Conservation (phyloP, 23 red algal genomes). For the Cyanidium caldarium region DNA sequence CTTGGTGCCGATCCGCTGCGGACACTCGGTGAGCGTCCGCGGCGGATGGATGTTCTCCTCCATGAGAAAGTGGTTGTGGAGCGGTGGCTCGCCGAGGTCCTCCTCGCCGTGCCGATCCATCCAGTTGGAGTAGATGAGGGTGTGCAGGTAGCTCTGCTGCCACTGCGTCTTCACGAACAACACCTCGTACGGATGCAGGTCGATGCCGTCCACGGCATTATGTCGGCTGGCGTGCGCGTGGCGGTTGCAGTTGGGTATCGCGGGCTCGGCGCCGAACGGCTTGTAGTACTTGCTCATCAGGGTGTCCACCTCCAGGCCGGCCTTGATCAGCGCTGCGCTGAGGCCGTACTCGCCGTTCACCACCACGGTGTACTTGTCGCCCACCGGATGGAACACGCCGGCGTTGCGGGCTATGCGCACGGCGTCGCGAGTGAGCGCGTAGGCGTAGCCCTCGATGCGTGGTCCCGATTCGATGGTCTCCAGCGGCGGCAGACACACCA, state of each 20-base stretch:
- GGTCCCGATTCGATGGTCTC: neutral
- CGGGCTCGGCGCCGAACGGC: neutral
- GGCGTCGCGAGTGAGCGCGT: neutral
- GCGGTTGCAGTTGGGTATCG: neutral
- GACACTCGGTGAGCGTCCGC: neutral
- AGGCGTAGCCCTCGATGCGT: neutral
- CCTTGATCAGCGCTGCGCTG: neutral
- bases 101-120: neutral
- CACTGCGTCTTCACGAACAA: neutral
- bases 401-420: neutral
- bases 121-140: neutral
- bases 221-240: neutral
- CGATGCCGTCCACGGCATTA: neutral
- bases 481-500: neutral
- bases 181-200: neutral
- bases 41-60: neutral
- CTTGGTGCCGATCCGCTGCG: neutral
- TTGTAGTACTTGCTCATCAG: conserved; percentile 2
- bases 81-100: neutral
- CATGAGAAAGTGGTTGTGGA: neutral
- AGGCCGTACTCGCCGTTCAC: neutral
- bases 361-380: neutral
- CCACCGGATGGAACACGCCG: neutral
- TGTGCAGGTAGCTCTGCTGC: neutral
- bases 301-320: neutral